Percentiles rank a stretch among this genome's conserved stretches.
Evolutionary conservation across 306 rosid genomes (phyloP).

Genomic region (Sesbania bispinosa): DNA sequence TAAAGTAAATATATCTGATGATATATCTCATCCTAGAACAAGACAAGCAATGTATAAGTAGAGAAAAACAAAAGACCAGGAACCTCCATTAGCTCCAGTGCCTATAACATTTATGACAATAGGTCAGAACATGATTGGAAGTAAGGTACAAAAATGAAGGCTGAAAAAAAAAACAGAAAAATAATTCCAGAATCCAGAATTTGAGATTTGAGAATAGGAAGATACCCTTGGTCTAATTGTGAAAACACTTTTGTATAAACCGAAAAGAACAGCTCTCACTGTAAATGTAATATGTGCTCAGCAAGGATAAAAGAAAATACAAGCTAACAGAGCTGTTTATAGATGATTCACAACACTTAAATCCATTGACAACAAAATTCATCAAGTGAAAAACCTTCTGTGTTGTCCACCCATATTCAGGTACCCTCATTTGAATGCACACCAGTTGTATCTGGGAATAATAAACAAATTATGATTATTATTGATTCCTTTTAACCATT

Average conservation of each 20-base stretch:
- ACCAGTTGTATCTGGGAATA: constrained; percentile 59
- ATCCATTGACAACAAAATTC: constrained; percentile 69
- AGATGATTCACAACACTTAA: constrained; percentile 35
- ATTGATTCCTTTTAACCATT: background rate
- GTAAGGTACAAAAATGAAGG: background rate
- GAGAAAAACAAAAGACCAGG: constrained; percentile 81
- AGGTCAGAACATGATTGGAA: constrained; percentile 1
- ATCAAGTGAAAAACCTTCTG: constrained; percentile 82
- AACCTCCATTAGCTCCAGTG: constrained; percentile 64
- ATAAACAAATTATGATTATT: background rate
- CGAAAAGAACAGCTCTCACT: constrained; percentile 71
- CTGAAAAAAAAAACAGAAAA: background rate
- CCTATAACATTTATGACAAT: constrained; percentile 37
- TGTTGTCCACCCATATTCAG: constrained; percentile 80
- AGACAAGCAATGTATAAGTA: constrained; percentile 70
- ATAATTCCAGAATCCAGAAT: too few relatives aligned
- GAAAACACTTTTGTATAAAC: constrained; percentile 51
- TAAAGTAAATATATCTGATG: constrained; percentile 53
- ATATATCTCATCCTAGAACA: constrained; percentile 88
- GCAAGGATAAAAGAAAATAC: too few relatives aligned
- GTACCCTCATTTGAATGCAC: constrained; percentile 69
- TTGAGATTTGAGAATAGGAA: constrained; percentile 6
- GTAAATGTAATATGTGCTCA: constrained; percentile 27
- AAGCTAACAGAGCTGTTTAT: background rate
- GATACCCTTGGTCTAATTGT: constrained; percentile 56